Base-by-base conservation (phyloP, 2,329 filamentous ascomycete genomes). In the Alternaria solani region DNA sequence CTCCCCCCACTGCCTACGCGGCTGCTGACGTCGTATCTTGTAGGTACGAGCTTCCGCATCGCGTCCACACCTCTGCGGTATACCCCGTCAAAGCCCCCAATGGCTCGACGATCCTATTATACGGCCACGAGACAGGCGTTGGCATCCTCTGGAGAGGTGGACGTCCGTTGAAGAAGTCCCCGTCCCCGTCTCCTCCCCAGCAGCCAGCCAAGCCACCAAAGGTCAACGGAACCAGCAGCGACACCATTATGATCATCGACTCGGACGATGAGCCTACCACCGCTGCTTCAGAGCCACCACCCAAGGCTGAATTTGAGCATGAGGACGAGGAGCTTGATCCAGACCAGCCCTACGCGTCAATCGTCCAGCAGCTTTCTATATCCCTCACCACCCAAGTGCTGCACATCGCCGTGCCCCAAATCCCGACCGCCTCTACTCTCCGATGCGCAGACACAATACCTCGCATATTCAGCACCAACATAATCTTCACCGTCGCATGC, bases 11-110 rank as follows among this genome's bases (percentile, higher is more conserved):
- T 26, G 0, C 36, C 6, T 3, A 36, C 5, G 4, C 26, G 32
- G 30, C 43, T 62, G 46, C 63, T 70, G 34, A 64, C 55, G 39
- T 43, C 7, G 18, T 23, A 16, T 68, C 51, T 18, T 48, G 7
- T n/a, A 89, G 87, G 75, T 89, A 89, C 71, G 82, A 87, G 67
- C 81, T 89, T 34, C 82, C 85, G 14, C 84, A 87, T 71, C 85
- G 86, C 67, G 80, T 87, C 59, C 83, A 86, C 76, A 79, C 80
- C 57, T 82, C 86, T 12, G 82, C 83, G 71, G 79, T 85, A 64
- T 89, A 89, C 70, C 87, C 88, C 6, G 73, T 85, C 38, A 80
- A 81, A 62, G 81, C 86, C 20, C 83, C 86, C 23, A 89, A 89
- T 74, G 86, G 86, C 71, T 89, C 88, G 4, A 86, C 84, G 3